Conservation (phyloP, 1,139 yeast species). For the Geotrichum bryndzae region DNA sequence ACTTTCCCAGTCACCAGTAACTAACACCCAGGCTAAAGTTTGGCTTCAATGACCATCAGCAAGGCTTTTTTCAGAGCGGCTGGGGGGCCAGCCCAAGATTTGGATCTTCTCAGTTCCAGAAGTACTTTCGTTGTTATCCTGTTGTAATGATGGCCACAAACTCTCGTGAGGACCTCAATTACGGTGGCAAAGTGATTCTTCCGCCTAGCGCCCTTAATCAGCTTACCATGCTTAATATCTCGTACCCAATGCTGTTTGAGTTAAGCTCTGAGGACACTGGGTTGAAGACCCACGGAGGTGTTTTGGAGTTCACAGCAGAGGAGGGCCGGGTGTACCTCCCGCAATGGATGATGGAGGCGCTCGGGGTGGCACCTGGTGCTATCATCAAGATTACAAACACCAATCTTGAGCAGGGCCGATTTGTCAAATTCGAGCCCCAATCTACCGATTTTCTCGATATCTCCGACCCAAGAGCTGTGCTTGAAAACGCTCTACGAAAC, state of each 20-base stretch:
- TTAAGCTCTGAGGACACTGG: slow-evolving; percentile 60
- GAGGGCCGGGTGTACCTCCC: slow-evolving; percentile 95
- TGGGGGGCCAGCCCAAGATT: slow-evolving; percentile 4
- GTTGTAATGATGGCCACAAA: slow-evolving; percentile 84
- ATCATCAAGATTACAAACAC: slow-evolving; percentile 63
- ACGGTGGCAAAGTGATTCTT: slow-evolving; percentile 91
- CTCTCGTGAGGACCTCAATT: slow-evolving; percentile 74
- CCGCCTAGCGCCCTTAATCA: slow-evolving; percentile 92
- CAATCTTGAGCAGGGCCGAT: slow-evolving; percentile 77
- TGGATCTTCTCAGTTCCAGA: slow-evolving; percentile 46
- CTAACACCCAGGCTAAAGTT: not conserved
- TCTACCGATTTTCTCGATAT: slow-evolving; percentile 88
- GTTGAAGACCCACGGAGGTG: slow-evolving; percentile 78
- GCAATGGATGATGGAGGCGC: slow-evolving; percentile 91
- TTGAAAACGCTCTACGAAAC: slow-evolving; percentile 84
- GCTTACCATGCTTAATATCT: slow-evolving; percentile 77
- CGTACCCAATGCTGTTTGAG: slow-evolving; percentile 94
- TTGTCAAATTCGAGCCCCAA: slow-evolving; percentile 93
- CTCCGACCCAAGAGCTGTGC: slow-evolving; percentile 91
- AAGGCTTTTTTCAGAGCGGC: slow-evolving; percentile 1
- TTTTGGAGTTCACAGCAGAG: slow-evolving; percentile 91
- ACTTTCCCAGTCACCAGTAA: not conserved
- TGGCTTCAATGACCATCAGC: slow-evolving; percentile 5
- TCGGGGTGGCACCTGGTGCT: slow-evolving; percentile 70
- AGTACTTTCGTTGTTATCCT: slow-evolving; percentile 88